Percentiles rank a stretch among this genome's conserved stretches.
phyloP scores from a whole-genome alignment of 768 basidiomycete genomes.

The Calocybe indica region DNA sequence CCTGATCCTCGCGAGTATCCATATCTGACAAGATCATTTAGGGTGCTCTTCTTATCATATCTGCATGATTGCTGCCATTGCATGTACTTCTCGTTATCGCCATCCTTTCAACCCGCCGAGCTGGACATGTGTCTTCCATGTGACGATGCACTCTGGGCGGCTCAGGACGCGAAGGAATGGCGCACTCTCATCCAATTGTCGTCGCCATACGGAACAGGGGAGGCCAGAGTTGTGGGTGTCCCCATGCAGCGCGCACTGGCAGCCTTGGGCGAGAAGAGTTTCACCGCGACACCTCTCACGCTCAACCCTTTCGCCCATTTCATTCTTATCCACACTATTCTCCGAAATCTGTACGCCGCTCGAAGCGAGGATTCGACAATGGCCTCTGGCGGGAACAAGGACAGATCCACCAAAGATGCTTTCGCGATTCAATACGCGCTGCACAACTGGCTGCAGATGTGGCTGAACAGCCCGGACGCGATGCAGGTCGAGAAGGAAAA shows the following conservation, averaged over 20 bases:
- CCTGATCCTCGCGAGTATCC: conserved; percentile 1
- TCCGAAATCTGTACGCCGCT: conserved; percentile 32
- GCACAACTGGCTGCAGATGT: conserved; percentile 56
- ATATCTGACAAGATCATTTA: conserved; percentile 16
- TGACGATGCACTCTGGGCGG: conserved; percentile 50
- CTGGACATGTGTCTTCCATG: conserved; percentile 49
- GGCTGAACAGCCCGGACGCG: conserved; percentile 35
- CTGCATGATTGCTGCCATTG: conserved; percentile 52
- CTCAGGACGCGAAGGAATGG: conserved; percentile 45
- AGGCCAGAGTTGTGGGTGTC: conserved; percentile 27
- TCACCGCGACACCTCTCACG: conserved; percentile 19
- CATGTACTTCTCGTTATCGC: conserved; percentile 45
- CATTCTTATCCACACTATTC: conserved; percentile 39
- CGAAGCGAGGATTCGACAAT: conserved; percentile 9
- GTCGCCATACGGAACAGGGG: conserved; percentile 34
- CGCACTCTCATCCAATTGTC: conserved; percentile 29
- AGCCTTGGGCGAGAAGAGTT: conserved; percentile 25
- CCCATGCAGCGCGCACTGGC: conserved; percentile 31
- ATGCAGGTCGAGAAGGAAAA: conserved; percentile 18
- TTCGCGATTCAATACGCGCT: conserved; percentile 42
- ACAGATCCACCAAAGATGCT: conserved; percentile 3
- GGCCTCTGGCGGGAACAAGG: conserved; percentile 3
- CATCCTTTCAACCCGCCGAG: conserved; percentile 41
- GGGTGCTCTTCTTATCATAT: conserved; percentile 43
- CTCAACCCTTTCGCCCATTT: conserved; percentile 39